Percentiles rank a stretch among this genome's conserved stretches.
Evolutionary conservation across 2,329 filamentous ascomycete genomes (phyloP).

Genomic region (Cylindrodendrum hubeiense): DNA sequence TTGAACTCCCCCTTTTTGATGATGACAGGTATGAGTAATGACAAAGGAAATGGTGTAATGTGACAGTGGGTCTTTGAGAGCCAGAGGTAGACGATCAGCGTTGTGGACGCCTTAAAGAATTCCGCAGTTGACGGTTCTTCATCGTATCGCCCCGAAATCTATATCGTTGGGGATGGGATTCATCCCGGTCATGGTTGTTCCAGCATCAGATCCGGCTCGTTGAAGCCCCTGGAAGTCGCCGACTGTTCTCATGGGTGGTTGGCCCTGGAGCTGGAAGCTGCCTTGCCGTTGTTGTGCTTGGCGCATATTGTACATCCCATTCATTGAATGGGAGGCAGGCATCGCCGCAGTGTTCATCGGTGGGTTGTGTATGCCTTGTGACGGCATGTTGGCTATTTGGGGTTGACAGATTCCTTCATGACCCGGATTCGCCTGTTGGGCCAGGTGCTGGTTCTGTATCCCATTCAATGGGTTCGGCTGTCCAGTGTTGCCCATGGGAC

Average conservation of each 20-base stretch:
- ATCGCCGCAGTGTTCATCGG: slow-evolving; percentile 38
- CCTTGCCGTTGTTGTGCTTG: slow-evolving; percentile 47
- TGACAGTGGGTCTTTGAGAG: slow-evolving; percentile 6
- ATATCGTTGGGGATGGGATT: slow-evolving; percentile 45
- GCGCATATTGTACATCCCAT: slow-evolving; percentile 43
- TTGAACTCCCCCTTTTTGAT: slow-evolving; percentile 4
- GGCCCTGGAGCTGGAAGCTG: slow-evolving; percentile 49
- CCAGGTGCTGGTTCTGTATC: slow-evolving; percentile 42
- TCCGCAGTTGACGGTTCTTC: not conserved
- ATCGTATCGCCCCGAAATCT: slow-evolving; percentile 41
- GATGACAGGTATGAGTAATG: not conserved
- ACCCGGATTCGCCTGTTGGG: slow-evolving; percentile 48
- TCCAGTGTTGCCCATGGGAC: slow-evolving; percentile 53
- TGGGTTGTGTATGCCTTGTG: slow-evolving; percentile 45
- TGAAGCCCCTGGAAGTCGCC: slow-evolving; percentile 64
- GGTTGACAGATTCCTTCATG: slow-evolving; percentile 49
- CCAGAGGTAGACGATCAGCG: not conserved
- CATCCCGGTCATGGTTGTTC: slow-evolving; percentile 42
- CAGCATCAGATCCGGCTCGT: slow-evolving; percentile 55
- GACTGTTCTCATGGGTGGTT: slow-evolving; percentile 42
- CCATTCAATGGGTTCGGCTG: slow-evolving; percentile 38
- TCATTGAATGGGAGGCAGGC: slow-evolving; percentile 46
- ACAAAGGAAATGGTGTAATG: slow-evolving; percentile 16
- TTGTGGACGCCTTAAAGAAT: not conserved
- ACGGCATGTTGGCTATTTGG: slow-evolving; percentile 41